phyloP scores from a whole-genome alignment of 495 filamentous ascomycete genomes.

The Delitschia confertaspora region DNA sequence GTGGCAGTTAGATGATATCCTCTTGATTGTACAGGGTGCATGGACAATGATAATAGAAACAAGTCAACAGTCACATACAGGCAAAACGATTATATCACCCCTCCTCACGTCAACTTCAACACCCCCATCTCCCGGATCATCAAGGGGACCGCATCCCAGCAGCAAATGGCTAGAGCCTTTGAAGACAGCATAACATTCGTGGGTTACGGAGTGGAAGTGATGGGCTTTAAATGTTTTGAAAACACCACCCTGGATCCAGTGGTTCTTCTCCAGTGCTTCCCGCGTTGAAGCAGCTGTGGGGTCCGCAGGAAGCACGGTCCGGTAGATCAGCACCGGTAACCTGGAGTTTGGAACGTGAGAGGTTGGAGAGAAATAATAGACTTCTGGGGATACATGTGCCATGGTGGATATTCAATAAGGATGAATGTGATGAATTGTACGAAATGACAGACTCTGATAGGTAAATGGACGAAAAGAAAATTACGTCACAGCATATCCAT shows the following conservation, averaged over 20 bases:
- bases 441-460: too few species aligned
- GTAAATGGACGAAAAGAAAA: too few species aligned
- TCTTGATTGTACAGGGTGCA: too few species aligned
- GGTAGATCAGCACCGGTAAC: slow-evolving; percentile 37
- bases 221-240: slow-evolving; percentile 34
- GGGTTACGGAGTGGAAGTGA: slow-evolving; percentile 37
- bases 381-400: slow-evolving; percentile 18
- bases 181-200: slow-evolving; percentile 38
- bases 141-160: slow-evolving; percentile 34
- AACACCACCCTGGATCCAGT: slow-evolving; percentile 35
- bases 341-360: slow-evolving; percentile 37
- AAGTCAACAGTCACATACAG: slow-evolving; percentile 14
- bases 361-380: slow-evolving; percentile 31
- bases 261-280: slow-evolving; percentile 32
- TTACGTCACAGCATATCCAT: too few species aligned
- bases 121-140: slow-evolving; percentile 26
- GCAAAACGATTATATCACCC: slow-evolving; percentile 36
- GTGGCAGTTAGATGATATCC: too few species aligned
- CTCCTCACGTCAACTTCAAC: slow-evolving; percentile 30
- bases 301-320: slow-evolving; percentile 30
- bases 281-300: slow-evolving; percentile 23
- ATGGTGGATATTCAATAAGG: slow-evolving; percentile 7
- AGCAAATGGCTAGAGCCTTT: slow-evolving; percentile 31
- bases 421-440: not conserved
- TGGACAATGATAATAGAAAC: not conserved